phyloP scores from a whole-genome alignment of 2,329 filamentous ascomycete genomes.

The Aureobasidium uvarum region DNA sequence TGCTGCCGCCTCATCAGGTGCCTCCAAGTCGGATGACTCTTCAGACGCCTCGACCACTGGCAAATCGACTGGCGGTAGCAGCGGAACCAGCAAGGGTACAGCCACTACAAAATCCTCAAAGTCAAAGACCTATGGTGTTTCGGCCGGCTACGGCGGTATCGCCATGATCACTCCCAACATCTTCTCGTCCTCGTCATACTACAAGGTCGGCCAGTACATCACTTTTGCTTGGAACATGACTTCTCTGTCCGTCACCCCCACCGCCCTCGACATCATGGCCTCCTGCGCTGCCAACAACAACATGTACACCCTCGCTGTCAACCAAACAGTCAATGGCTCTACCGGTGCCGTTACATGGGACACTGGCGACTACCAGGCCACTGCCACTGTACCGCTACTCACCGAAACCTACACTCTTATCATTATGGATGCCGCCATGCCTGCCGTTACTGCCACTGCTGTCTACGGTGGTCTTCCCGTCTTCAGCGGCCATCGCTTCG shows the following conservation, averaged over 20 bases:
- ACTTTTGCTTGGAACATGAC: conserved; percentile 71
- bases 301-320: conserved; percentile 61
- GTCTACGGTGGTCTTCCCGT: conserved; percentile 56
- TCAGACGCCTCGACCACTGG: conserved; percentile 27
- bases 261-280: conserved; percentile 60
- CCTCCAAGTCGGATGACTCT: conserved; percentile 30
- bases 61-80: conserved; percentile 25
- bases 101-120: conserved; percentile 32
- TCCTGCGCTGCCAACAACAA: conserved; percentile 58
- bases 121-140: conserved; percentile 49
- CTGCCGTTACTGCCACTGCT: conserved; percentile 52
- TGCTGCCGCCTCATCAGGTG: conserved; percentile 24
- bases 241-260: conserved; percentile 58
- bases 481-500: conserved; percentile 56
- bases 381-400: conserved; percentile 53
- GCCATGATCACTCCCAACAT: conserved; percentile 60
- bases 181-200: conserved; percentile 53
- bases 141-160: conserved; percentile 58
- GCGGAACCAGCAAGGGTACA: conserved; percentile 29
- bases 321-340: conserved; percentile 48
- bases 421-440: conserved; percentile 58
- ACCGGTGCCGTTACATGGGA: conserved; percentile 61
- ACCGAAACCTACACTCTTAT: conserved; percentile 62
- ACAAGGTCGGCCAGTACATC: conserved; percentile 59
- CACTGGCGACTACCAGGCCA: conserved; percentile 53